Evolutionary conservation across 2,329 filamentous ascomycete species (phyloP).

Genomic region (Claviceps citrina): DNA sequence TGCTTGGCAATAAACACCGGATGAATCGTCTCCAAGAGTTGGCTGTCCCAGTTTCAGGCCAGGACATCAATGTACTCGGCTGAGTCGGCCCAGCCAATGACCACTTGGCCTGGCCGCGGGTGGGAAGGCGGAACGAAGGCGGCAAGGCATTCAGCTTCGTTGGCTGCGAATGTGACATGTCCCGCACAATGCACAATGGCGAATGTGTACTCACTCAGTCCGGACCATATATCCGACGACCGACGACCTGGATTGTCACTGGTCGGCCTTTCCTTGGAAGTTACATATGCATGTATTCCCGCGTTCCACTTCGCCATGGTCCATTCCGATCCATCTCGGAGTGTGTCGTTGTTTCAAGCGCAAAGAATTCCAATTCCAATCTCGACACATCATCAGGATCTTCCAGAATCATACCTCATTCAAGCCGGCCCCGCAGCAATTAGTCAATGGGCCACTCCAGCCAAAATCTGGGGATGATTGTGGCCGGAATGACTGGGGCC

Average conservation of each 20-base stretch:
- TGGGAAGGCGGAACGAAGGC: too few relatives aligned
- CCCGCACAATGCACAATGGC: not conserved
- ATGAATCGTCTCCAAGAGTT: not conserved
- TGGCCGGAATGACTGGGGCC: slow-evolving; percentile 15
- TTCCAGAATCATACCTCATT: slow-evolving; percentile 18
- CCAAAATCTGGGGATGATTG: slow-evolving; percentile 20
- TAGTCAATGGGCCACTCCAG: slow-evolving; percentile 3
- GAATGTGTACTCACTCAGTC: not conserved
- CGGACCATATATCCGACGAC: too few relatives aligned
- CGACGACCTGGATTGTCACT: too few relatives aligned
- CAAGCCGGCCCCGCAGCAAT: slow-evolving; percentile 1
- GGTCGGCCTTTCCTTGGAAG: too few relatives aligned
- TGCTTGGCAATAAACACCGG: not conserved
- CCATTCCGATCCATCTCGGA: slow-evolving; percentile 1
- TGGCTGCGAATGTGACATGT: not conserved
- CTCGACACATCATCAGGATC: slow-evolving; percentile 8
- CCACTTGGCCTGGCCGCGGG: not conserved
- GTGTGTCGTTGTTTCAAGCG: not conserved
- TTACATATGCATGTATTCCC: not conserved
- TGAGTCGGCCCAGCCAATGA: too few relatives aligned
- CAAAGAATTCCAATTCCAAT: not conserved
- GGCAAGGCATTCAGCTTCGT: too few relatives aligned
- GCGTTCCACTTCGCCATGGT: not conserved
- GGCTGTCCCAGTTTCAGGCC: not conserved
- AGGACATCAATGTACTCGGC: not conserved